Evolutionary conservation across 257 asterid species (phyloP), one percentile per base, ranked within the genome.

Genomic region (Primulina eburnea): DNA sequence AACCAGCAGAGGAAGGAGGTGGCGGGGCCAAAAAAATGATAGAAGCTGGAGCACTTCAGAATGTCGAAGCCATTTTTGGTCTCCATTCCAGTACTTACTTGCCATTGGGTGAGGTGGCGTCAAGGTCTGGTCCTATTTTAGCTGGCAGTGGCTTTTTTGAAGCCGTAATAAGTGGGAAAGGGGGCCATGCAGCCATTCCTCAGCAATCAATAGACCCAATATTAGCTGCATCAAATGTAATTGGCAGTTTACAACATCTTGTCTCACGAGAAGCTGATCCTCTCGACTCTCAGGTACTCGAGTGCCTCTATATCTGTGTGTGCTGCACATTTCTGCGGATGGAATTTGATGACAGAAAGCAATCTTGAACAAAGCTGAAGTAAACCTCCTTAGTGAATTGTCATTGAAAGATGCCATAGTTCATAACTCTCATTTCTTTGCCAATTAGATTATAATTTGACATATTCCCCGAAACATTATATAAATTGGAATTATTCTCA

Each of bases 1-100:
- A 93, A 82, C 99, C 99, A 7, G 99, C 96, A 21, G 99, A 93
- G 81, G 99, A 93, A 84, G 97, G 99, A 68, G 89, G 91, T 61
- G 97, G 96, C 37, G 99, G 97, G 71, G 96, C 96, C 4, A 90
- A 86, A 83, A 89, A 73, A 80, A 89, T 93, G 92, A 30, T 93
- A 64, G 96, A 89, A 72, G 91, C 78, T 29, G 96, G 97, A 67
- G 87, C 84, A 29, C 80, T 93, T 29, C 89, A 88, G 65, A 87
- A 89, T 47, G 92, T 90, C 4, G 82, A 85, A 68, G 96, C 97
- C 71, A 89, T 93, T 70, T 90, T 93, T 52, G 96, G 90, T 62
- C 76, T 89, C 74, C 99, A 88, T 73, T 77, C 80, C 12, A 29
- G 37, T 63, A 69, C 86, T 35, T 69, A 37, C 38, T 65, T 78